These are phyloP conservation scores for Carex pumila DNA, from an alignment of 176 grass and related monocot species.

Conservation along the genomic window DNA sequence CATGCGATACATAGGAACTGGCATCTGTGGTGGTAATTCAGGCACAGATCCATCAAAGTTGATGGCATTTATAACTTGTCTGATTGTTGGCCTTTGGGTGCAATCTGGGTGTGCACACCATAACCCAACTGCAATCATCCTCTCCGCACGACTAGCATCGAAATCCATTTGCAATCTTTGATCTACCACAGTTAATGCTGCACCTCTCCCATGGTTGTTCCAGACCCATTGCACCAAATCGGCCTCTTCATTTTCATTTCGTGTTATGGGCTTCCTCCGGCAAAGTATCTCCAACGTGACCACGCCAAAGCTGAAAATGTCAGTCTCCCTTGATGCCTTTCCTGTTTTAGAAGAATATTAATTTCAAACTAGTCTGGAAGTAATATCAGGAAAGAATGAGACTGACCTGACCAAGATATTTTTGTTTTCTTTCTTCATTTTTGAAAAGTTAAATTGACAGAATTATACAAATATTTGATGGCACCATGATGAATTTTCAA, in stretches of 20 bases:
- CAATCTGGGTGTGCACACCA: conserved; percentile 62
- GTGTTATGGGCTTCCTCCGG: conserved; percentile 21
- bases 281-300: conserved; percentile 44
- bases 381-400: conserved; percentile 8
- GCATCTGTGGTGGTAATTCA: conserved; percentile 9
- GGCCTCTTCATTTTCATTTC: neutral
- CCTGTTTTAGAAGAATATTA: neutral
- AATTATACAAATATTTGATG: neutral
- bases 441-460: neutral
- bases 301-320: conserved; percentile 48
- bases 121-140: conserved; percentile 37
- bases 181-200: conserved; percentile 16
- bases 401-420: neutral
- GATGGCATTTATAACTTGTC: conserved; percentile 31
- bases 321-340: conserved; percentile 33
- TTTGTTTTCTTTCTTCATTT: neutral
- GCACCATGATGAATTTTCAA: neutral
- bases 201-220: conserved; percentile 25
- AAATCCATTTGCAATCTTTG: conserved; percentile 33
- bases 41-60: conserved; percentile 16
- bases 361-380: conserved; percentile 18
- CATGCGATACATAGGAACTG: neutral
- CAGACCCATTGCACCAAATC: conserved; percentile 41
- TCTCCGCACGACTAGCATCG: conserved; percentile 25
- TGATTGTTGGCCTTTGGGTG: conserved; percentile 36